Conservation (phyloP, 129 eudicot genomes). For the Rutidosis leptorrhynchoides region DNA sequence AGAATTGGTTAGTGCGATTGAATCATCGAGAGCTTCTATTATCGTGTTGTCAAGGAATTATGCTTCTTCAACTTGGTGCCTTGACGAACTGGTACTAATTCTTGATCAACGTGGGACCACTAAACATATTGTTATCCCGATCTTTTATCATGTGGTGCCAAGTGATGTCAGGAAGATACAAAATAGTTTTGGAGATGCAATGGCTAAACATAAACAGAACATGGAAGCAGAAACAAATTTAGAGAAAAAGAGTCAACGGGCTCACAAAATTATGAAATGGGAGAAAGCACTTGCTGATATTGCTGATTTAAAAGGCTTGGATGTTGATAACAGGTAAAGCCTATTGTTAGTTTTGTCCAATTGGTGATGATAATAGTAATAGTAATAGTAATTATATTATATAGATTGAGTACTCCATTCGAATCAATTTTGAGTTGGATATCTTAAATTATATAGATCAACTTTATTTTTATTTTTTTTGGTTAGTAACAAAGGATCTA, state of each 20-base stretch:
- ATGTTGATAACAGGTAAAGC: slow-evolving; percentile 4
- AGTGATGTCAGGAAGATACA: slow-evolving; percentile 15
- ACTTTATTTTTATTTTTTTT: too few relatives aligned
- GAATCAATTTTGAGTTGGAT: too few relatives aligned
- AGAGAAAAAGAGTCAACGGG: not conserved
- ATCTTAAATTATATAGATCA: too few relatives aligned
- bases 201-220: not conserved
- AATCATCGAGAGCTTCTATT: too few relatives aligned
- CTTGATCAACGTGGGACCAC: slow-evolving; percentile 10
- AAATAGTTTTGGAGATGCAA: slow-evolving; percentile 12
- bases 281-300: slow-evolving; percentile 11
- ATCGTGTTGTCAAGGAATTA: too few relatives aligned
- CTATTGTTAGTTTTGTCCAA: not conserved
- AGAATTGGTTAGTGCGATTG: slow-evolving; percentile 7
- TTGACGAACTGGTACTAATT: too few relatives aligned
- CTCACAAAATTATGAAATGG: slow-evolving; percentile 15
- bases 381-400: too few relatives aligned
- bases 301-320: slow-evolving; percentile 14
- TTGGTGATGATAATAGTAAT: too few relatives aligned
- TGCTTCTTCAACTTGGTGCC: too few relatives aligned
- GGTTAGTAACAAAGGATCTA: too few relatives aligned
- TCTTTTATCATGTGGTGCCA: slow-evolving; percentile 11
- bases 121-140: not conserved
- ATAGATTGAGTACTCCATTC: not conserved
- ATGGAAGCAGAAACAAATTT: not conserved